These are phyloP conservation scores for Arabidopsis arenosa DNA, from an alignment of 345 rosid species.

Conservation along the genomic window DNA sequence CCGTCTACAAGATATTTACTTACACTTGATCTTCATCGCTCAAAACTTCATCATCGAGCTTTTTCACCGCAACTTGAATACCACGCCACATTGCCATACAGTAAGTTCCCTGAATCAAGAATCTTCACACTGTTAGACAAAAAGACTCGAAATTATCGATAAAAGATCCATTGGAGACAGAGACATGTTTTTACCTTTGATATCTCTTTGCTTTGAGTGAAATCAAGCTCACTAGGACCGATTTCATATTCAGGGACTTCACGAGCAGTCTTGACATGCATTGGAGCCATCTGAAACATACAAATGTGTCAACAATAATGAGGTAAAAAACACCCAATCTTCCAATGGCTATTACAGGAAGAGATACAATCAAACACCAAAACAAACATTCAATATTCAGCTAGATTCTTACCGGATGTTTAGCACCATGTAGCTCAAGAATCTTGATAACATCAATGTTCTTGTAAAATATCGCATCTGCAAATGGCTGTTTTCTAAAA, in stretches of 20 bases:
- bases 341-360: background rate
- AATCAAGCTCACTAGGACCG: constrained; percentile 71
- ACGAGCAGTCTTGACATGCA: constrained; percentile 84
- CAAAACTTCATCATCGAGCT: constrained; percentile 73
- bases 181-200: constrained; percentile 58
- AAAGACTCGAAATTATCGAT: background rate
- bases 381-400: background rate
- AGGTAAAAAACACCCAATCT: background rate
- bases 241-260: constrained; percentile 98
- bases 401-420: constrained; percentile 64
- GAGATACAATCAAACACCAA: background rate
- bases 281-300: constrained; percentile 73
- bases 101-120: constrained; percentile 75
- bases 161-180: background rate
- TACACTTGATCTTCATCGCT: constrained; percentile 87
- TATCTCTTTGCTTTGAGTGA: constrained; percentile 74
- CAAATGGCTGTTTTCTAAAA: constrained; percentile 70
- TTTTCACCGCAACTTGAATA: constrained; percentile 91
- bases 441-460: constrained; percentile 78
- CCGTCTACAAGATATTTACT: constrained; percentile 32
- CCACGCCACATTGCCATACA: constrained; percentile 89
- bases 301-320: background rate
- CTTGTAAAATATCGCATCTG: constrained; percentile 89
- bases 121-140: background rate
- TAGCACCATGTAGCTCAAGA: constrained; percentile 82